Evolutionary conservation across 2,329 filamentous ascomycete species (phyloP), one percentile per base, ranked within the genome.

Genomic region (Neopestalotiopsis sp.): DNA sequence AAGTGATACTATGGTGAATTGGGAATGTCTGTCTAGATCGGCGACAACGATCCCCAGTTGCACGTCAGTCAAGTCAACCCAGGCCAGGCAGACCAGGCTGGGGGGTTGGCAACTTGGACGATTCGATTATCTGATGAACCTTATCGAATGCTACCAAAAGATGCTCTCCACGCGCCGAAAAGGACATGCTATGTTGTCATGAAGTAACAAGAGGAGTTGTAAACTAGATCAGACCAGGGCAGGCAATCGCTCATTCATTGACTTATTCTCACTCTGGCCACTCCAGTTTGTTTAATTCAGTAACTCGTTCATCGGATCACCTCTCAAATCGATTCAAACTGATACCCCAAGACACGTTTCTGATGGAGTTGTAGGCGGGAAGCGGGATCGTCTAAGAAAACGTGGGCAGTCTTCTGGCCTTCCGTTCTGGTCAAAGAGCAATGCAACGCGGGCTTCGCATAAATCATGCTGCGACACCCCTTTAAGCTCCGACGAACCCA

Each of bases 401-500:
- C 65, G 65, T 67, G 65, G 56, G 17, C 32, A 42, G 30, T 59
- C 34, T 61, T n/a, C 53, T 53, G n/a, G 65, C 65, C 65, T 67
- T 56, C 65, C 65, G 42, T 67, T 67, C 45, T 67, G 28, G 65
- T 67, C 65, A 67, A 20, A 67, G 20, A 17, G 24, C 65, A 61
- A 59, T 59, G 53, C 34, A 61, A 59, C 65, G 20, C 56, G 53
- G 20, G 6, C n/a, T n/a, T 24, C 56, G 65, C 65, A 67, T 67
- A 38, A 67, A 56, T 67, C 56, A 67, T 67, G 65, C 65, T 56
- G 56, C 65, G 45, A 34, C 63, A 66, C 53, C 65, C 65, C 65
- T 67, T 57, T 59, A 67, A 67, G 65, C 65, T 61, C 65, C 65
- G 65, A 67, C 65, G 38, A 67, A 67, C 65, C 65, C 53, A 58